These are phyloP conservation scores for Xylariaceae sp. DNA, from an alignment of 2,329 filamentous ascomycete species.

Conservation along the genomic window DNA sequence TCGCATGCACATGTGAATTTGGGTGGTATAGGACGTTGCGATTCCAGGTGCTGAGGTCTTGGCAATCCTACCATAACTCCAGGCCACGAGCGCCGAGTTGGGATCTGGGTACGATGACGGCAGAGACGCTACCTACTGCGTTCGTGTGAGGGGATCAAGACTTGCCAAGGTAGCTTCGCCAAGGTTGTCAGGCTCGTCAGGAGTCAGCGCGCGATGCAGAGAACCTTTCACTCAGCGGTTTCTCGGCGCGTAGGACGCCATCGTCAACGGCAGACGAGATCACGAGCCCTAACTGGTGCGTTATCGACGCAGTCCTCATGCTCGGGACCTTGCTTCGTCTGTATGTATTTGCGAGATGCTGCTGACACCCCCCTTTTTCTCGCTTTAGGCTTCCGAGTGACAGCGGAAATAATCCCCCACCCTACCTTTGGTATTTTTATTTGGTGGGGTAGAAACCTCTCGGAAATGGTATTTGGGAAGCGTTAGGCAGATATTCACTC, in stretches of 20 bases:
- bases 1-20: too few species aligned
- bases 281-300: neutral
- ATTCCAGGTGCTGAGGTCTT: too few species aligned
- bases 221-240: neutral
- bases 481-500: conserved; percentile 6
- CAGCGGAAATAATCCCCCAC: too few species aligned
- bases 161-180: neutral
- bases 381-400: neutral
- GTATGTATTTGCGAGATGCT: neutral
- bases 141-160: neutral
- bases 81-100: too few species aligned
- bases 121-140: neutral
- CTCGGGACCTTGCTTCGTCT: neutral
- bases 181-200: too few species aligned
- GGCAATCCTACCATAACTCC: too few species aligned
- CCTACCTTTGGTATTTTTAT: neutral
- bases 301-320: neutral
- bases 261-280: neutral
- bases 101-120: too few species aligned
- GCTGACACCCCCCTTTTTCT: neutral
- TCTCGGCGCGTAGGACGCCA: neutral
- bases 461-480: neutral
- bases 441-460: neutral
- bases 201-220: neutral
- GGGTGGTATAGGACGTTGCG: too few species aligned